Evolutionary conservation across 2,329 filamentous ascomycete genomes (phyloP), one percentile per base, ranked within the genome.

Genomic region (Didymella arachidicola): DNA sequence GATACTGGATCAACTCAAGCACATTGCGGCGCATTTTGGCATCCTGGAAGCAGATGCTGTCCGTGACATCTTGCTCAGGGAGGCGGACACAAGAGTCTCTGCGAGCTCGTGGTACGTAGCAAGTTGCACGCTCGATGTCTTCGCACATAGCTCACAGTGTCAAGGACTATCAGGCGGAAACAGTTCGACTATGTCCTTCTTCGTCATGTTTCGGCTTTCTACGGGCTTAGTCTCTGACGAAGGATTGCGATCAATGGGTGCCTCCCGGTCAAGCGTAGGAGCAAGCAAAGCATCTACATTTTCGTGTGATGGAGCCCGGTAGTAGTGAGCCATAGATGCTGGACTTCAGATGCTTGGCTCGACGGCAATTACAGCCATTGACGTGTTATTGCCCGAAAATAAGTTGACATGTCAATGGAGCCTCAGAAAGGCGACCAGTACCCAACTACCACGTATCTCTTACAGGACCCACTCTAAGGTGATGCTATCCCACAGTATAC

Each of bases 401-500:
- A 30, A 10, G 48, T 7, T 34, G 7, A 34, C 25, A 39, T 22
- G 12, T 19, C 36, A 2, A 22, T 32, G 11, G 19, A 22, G 14
- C 7, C 19, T 2, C 29, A 26, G 12, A 53, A 58, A 18, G 16
- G 16, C 36, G 36, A 38, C 7, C 11, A 30, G n/a, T 30, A n/a
- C 12, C 39, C 11, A 26, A 42, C 22, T 19, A 22, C 19, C 19
- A 25, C 32, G n/a, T n/a, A 7, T n/a, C 32, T n/a, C 22, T 46
- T 16, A 54, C 18, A 47, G n/a, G 16, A 62, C 55, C 68, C 65
- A 77, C 29, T 77, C 74, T 38, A 77, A 49, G 1, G 72, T 55
- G 11, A 78, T 63, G 11, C 68, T 72, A 61, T 78, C 76, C 72
- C 74, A 78, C 59, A 77, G 62, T 14, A 75, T 69, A 0, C 76